Base-by-base conservation (phyloP, 345 rosid species). In the Clausena lansium region DNA sequence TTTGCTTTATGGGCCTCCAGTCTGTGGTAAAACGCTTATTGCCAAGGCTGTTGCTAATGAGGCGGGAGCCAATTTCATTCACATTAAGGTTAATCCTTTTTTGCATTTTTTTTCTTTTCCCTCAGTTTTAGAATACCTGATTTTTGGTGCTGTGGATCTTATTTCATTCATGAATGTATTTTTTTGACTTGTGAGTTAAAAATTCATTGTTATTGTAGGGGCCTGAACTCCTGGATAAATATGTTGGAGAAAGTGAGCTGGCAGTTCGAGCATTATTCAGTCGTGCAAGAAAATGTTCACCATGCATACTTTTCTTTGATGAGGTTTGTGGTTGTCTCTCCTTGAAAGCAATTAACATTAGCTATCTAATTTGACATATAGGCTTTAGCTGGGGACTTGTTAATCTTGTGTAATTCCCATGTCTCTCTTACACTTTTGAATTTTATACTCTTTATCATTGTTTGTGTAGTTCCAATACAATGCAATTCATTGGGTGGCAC, bases 1-100 rank as follows among this genome's bases (percentile, higher is more conserved):
- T 87, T 85, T 96, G 89, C 98, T 94, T 63, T 96, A 89, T 81
- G 99, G 99, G 59, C 98, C 99, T 38, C 99, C 98, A 24, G 99
- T 98, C 27, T 96, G 99, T 81, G 99, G 99, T 13, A 96, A 96
- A 86, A 96, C 98, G 41, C 89, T 96, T 81, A 93, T 96, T 75
- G 99, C 99, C 73, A 94, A 94, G 88, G 99, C 99, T 70, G 97
- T 88, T 52, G 99, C 99, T 54, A 90, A 91, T 82, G 99, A 94
- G 86, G 95, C 98, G 2, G 98, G 97, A 74, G 99, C 98, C 66
- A 96, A 91, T 86, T 96, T 96, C 86, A 96, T 96, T 79, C 90
- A 94, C 81, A 88, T 96, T 79, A 94, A 94, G 97, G 99, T 86
- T 60, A 78, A 80, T 76, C 24, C 33, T 61, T 32, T 10, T 58